Base-by-base conservation (phyloP, 2,329 filamentous ascomycete genomes). In the Fusarium sp. region DNA sequence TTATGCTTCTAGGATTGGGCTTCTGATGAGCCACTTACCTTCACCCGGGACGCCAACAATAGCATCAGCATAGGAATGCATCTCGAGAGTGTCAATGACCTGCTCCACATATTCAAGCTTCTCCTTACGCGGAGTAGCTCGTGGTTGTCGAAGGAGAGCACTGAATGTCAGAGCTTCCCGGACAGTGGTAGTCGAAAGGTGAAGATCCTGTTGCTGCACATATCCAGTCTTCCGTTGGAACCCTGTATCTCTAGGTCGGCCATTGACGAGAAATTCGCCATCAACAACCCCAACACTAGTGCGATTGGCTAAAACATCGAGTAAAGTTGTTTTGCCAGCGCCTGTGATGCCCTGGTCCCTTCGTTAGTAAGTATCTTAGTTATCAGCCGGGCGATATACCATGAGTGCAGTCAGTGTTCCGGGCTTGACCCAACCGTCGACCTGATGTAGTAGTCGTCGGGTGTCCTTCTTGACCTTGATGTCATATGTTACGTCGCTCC, bases 211-310 rank as follows among this genome's bases (percentile, higher is more conserved):
- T 77, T 97, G 94, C 75, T 96, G 92, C 25, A 94, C 93, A 72
- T 96, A 96, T 45, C 93, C 93, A 0, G 92, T 95, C 80, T 94
- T 94, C 57, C 93, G 90, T 77, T 96, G 93, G 85, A 97, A 97
- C 0, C 91, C 93, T 14, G 85, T 84, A 70, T 95, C 92, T 37
- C 92, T 88, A 30, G 87, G 88, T 44, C 84, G 86, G 11, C 85
- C 86, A 56, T 88, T 84, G 18, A 88, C 85, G 7, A 87, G 78
- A 87, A 97, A 94, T 66, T 94, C 90, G 57, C 94, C 94, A 2
- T 86, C 88, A 37, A 97, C 92, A 20, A 96, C 90, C 77, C 94
- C 94, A 88, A 94, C 94, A 1, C 91, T 94, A 7, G 91, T 91
- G 76, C 94, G 91, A 59, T 91, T 92, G 30, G 94, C 94, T 55